Evolutionary conservation across 768 basidiomycete genomes (phyloP), one percentile per base, ranked within the genome.

Genomic region (Leccinum incarnatum): DNA sequence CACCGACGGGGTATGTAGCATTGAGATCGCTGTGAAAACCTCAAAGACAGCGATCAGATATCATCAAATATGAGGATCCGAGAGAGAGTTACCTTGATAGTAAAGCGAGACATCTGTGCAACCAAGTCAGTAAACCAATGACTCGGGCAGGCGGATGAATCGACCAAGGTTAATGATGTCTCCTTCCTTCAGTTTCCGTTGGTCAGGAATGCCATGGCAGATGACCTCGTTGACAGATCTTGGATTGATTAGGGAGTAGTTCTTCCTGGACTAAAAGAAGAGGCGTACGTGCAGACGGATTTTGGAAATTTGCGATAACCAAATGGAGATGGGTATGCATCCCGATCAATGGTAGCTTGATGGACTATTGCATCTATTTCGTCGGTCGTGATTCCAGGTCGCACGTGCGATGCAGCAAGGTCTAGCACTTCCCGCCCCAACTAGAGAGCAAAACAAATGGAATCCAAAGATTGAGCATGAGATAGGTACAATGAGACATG

Each of bases 191-290:
- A 95, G 74, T 67, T 85, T 88, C 61, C 91, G 77, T 69, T 89
- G 81, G 76, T 96, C 93, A 37, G 95, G 95, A 61, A 96, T 95
- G 57, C 96, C 97, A 72, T 99, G 97, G 73, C 97, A 98, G 66
- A 99, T 95, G 53, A 84, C 89, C 74, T 98, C 96, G 72, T 99
- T 99, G 23, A 98, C 76, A 45, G 93, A 95, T 21, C 92, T 68
- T 91, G 53, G 30, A 64, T 48, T 17, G 40, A 36, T 54, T 62
- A 55, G 17, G 12, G 52, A 45, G 42, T 32, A 53, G 34, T 19
- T 36, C 51, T 56, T 51, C 32, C 54, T 50, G 51, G 29, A 53
- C 46, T 50, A 27, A 46, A 54, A 42, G 46, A 49, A 48, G 36
- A 81, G 27, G 48, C 93, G 65, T 77, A 93, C 87, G 90, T 95